Base-by-base conservation (phyloP, 2,329 filamentous ascomycete species). In the Byssoonygena ceratinophila region DNA sequence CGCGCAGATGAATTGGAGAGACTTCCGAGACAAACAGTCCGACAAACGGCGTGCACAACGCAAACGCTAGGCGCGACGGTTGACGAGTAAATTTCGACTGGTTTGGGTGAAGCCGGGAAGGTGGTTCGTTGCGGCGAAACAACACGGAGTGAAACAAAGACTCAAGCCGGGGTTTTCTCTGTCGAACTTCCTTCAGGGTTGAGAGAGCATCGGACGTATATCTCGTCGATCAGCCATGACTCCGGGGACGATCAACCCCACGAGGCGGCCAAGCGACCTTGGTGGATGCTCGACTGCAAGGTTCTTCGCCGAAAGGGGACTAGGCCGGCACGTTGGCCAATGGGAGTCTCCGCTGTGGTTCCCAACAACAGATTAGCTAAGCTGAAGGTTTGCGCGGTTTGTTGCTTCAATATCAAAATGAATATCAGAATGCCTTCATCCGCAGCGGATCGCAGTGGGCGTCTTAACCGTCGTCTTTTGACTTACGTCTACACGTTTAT, bases 191-290 rank as follows among this genome's bases (percentile, higher is more conserved):
- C 5, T 1, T 41, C 39, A 41, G 22, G 20, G 29, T 25, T 22
- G 31, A 3, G 18, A 2, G 44, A n/a, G 31, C 31, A 8, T 36
- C 29, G 25, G n/a, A n/a, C 18, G 18, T 11, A 4, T 12, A 22
- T 23, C 20, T 36, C 44, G 44, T 51, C 29, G 48, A 51, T 51
- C 48, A 7, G 29, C n/a, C 48, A 25, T 27, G 37, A 40, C 8
- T 45, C 25, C 27, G 40, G 49, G 49, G 49, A 37, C 39, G 49
- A 51, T 45, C 29, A 23, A 44, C 39, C 39, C 49, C 49, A 51
- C 49, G 41, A 44, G 41, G 49, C 29, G 31, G 29, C 37, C 34
- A 43, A 29, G 27, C 4, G 27, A 32, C 47, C 47, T n/a, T 18
- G 20, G 16, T 22, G 20, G 39, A 8, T 23, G 27, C 6, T 8